A percentile compares a stretch with the other conserved stretches of the same genome.
Conservation (phyloP, 805 yeast species). For the Teunomyces funiuensis region DNA sequence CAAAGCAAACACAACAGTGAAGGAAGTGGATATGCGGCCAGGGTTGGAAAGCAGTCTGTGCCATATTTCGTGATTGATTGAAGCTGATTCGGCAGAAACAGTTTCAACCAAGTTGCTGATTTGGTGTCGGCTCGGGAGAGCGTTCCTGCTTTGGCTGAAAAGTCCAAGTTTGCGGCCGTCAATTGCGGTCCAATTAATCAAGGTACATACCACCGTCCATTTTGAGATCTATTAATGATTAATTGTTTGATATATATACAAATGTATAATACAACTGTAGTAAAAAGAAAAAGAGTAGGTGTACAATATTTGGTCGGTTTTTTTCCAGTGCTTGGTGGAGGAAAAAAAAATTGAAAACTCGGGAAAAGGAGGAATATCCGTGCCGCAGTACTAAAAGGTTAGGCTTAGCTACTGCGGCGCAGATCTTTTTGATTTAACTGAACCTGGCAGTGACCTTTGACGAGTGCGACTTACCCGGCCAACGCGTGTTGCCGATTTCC, state of each 20-base stretch:
- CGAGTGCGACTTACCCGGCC: slow-evolving; percentile 4
- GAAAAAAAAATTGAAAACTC: slow-evolving; percentile 3
- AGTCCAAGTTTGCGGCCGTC: background rate
- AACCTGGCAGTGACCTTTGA: slow-evolving; percentile 1
- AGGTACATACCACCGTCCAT: slow-evolving; percentile 62
- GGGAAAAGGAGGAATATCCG: slow-evolving; percentile 3
- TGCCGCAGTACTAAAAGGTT: background rate
- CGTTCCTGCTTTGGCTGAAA: background rate
- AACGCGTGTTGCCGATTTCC: slow-evolving; percentile 1
- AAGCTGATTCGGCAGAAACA: background rate
- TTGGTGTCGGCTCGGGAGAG: background rate
- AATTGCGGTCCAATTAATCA: background rate
- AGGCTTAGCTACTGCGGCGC: background rate
- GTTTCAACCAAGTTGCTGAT: background rate
- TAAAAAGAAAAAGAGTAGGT: slow-evolving; percentile 18
- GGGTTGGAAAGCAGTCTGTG: background rate
- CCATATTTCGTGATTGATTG: background rate
- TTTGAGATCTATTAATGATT: slow-evolving; percentile 24
- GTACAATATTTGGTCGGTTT: slow-evolving; percentile 10
- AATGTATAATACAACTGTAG: slow-evolving; percentile 19
- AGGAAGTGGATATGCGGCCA: background rate
- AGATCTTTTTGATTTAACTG: background rate
- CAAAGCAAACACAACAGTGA: background rate
- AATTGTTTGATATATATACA: slow-evolving; percentile 17
- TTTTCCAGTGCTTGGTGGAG: slow-evolving; percentile 6